Evolutionary conservation across 2,329 filamentous ascomycete genomes (phyloP).

Genomic region (Calonectria leucothoes): DNA sequence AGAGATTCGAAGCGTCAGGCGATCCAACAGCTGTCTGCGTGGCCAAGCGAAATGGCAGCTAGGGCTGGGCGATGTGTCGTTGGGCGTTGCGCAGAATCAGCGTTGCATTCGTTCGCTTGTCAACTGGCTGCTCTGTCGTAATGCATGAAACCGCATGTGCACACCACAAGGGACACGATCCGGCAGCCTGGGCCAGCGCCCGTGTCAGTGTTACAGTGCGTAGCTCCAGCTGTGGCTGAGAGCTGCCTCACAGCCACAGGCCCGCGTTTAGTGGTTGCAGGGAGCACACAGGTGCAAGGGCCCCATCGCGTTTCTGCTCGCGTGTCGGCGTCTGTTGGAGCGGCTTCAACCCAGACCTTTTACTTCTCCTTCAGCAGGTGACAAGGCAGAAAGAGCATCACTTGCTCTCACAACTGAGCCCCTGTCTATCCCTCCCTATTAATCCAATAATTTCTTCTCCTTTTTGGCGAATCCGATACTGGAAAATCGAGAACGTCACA

Average conservation of each 20-base stretch:
- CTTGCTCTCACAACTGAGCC: not conserved
- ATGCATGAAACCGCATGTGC: conserved; percentile 9
- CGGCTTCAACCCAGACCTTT: not conserved
- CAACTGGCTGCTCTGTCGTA: conserved; percentile 9
- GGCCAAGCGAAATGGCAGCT: not conserved
- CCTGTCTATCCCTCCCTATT: not conserved
- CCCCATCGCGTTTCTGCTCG: conserved; percentile 21
- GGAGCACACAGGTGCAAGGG: not conserved
- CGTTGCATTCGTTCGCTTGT: not conserved
- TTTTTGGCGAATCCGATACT: not conserved
- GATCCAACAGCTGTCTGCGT: not conserved
- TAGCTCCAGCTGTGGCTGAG: conserved; percentile 35
- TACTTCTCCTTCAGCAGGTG: not conserved
- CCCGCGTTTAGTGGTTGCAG: conserved; percentile 47
- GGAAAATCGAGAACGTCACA: not conserved
- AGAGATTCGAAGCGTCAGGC: not conserved
- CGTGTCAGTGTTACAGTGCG: not conserved
- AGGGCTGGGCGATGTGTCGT: not conserved
- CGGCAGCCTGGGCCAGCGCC: not conserved
- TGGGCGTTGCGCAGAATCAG: conserved; percentile 6
- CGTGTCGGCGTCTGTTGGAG: conserved; percentile 12
- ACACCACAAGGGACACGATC: conserved; percentile 3
- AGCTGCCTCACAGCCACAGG: conserved; percentile 33
- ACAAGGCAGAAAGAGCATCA: not conserved
- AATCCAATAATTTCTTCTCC: not conserved